phyloP scores from a whole-genome alignment of 441 rosid genomes.

The Adansonia gregorii region DNA sequence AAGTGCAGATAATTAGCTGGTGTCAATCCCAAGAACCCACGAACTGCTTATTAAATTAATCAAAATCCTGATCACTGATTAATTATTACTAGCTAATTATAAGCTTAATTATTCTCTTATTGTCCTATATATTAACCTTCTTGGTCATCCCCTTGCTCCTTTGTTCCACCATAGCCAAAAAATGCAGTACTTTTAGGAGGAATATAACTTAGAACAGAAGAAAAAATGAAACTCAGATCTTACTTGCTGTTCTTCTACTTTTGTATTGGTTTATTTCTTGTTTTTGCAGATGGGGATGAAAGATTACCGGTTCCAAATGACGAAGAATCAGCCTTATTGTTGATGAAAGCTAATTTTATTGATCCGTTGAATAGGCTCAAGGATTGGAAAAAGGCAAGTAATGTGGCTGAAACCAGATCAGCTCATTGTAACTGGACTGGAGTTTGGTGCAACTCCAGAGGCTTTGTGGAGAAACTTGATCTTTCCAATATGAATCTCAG shows the following conservation, averaged over 20 bases:
- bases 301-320: slow-evolving; percentile 29
- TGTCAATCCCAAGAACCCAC: slow-evolving; percentile 72
- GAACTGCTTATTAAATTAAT: slow-evolving; percentile 36
- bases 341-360: slow-evolving; percentile 58
- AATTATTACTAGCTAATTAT: slow-evolving; percentile 17
- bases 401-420: slow-evolving; percentile 18
- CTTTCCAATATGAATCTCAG: slow-evolving; percentile 78
- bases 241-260: slow-evolving; percentile 47
- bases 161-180: slow-evolving; percentile 31
- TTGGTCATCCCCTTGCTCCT: slow-evolving; percentile 25
- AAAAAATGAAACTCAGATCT: slow-evolving; percentile 36
- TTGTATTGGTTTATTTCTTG: slow-evolving; percentile 51
- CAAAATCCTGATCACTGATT: slow-evolving; percentile 20
- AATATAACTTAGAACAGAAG: slow-evolving; percentile 27
- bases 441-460: slow-evolving; percentile 62
- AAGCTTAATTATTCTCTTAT: neutral
- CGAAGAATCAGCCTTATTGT: slow-evolving; percentile 56
- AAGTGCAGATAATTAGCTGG: slow-evolving; percentile 53
- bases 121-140: slow-evolving; percentile 28
- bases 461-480: slow-evolving; percentile 67
- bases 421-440: slow-evolving; percentile 83
- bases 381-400: slow-evolving; percentile 53
- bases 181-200: slow-evolving; percentile 39
- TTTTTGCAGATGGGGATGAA: slow-evolving; percentile 45
- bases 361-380: slow-evolving; percentile 63